Conservation (phyloP, 306 rosid genomes). For the Glycine soja region DNA sequence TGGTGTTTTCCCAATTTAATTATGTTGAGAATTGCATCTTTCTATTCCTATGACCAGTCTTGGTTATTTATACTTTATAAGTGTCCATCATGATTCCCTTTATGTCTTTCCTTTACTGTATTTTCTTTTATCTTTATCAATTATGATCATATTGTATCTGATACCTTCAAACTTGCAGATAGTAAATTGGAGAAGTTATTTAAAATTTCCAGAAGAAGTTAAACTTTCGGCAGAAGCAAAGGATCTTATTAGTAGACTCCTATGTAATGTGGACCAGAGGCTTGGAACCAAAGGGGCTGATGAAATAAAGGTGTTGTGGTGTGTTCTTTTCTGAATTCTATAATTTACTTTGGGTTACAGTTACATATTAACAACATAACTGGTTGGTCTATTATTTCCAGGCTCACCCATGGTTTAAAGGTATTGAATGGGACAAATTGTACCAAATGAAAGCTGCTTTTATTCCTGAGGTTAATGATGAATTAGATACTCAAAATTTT, state of each 20-base stretch:
- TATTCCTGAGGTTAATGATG: slow-evolving; percentile 97
- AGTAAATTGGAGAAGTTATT: slow-evolving; percentile 95
- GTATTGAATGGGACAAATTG: slow-evolving; percentile 89
- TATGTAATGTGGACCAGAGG: slow-evolving; percentile 95
- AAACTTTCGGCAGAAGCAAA: slow-evolving; percentile 89
- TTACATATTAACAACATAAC: slow-evolving; percentile 48
- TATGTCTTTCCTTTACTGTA: slow-evolving; percentile 3
- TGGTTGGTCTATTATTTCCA: slow-evolving; percentile 54
- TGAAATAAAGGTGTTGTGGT: slow-evolving; percentile 97
- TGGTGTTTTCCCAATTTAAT: slow-evolving; percentile 14
- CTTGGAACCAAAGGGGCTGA: slow-evolving; percentile 97
- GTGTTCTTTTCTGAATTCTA: slow-evolving; percentile 65
- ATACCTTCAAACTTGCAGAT: slow-evolving; percentile 67
- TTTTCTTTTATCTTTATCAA: slow-evolving; percentile 33
- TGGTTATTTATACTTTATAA: slow-evolving; percentile 5
- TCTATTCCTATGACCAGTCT: slow-evolving; percentile 16
- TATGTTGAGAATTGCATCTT: slow-evolving; percentile 1
- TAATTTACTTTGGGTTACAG: slow-evolving; percentile 41
- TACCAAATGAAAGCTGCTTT: slow-evolving; percentile 97
- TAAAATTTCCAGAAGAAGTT: slow-evolving; percentile 99
- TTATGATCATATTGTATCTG: slow-evolving; percentile 36
- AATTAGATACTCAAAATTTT: slow-evolving; percentile 97
- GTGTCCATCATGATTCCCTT: neutral
- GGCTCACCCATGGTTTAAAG: slow-evolving; percentile 98
- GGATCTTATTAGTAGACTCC: slow-evolving; percentile 85